phyloP scores from a whole-genome alignment of 1,139 yeast genomes.

The Protomyces lactucae-debilis region DNA sequence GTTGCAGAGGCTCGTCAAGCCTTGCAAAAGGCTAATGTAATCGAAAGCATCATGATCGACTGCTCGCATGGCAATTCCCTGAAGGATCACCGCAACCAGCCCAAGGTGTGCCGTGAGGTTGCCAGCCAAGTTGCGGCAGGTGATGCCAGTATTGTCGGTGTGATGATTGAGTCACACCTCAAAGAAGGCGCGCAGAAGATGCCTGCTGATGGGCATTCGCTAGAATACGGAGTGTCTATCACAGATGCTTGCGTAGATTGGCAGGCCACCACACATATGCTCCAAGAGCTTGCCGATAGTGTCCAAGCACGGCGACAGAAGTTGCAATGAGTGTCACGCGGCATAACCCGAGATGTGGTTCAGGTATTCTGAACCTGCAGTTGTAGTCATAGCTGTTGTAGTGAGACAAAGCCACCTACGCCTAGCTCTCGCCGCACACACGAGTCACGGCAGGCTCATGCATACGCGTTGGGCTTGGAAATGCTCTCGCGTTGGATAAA shows the following conservation, averaged over 20 bases:
- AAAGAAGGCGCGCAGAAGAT: constrained; percentile 88
- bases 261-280: constrained; percentile 81
- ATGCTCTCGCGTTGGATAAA: too few relatives aligned
- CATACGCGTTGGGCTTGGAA: too few relatives aligned
- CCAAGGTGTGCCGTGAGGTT: constrained; percentile 72
- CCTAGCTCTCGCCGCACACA: too few relatives aligned
- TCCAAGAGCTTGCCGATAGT: constrained; percentile 71
- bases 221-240: constrained; percentile 92
- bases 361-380: too few relatives aligned
- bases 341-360: too few relatives aligned
- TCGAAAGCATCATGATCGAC: constrained; percentile 75
- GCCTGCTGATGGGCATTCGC: constrained; percentile 54
- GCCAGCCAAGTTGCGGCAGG: constrained; percentile 79
- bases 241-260: constrained; percentile 95
- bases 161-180: constrained; percentile 93
- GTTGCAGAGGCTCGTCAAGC: constrained; percentile 70
- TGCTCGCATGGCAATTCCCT: constrained; percentile 96
- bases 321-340: neutral
- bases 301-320: constrained; percentile 41
- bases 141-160: constrained; percentile 75
- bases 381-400: too few relatives aligned
- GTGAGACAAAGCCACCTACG: too few relatives aligned
- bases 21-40: constrained; percentile 43
- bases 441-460: too few relatives aligned
- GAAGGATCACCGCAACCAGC: constrained; percentile 92